phyloP scores from a whole-genome alignment of 192 early-diverging fungal genomes.

The Rhizophagus prolifer region DNA sequence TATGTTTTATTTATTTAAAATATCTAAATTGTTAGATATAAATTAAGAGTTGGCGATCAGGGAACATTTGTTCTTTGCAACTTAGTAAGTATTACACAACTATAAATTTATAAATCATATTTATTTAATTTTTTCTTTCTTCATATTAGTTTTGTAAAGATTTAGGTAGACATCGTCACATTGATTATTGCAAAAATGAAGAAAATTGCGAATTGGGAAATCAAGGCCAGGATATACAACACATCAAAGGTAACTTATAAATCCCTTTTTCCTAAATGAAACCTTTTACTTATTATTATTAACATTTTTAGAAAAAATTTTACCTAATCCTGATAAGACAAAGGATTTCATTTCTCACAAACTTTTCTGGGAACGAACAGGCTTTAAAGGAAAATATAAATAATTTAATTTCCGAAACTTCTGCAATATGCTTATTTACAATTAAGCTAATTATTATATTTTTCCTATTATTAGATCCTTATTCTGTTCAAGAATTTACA shows the following conservation, averaged over 20 bases:
- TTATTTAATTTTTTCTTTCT: not conserved
- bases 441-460: not conserved
- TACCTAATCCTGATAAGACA: constrained; percentile 1
- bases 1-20: not conserved
- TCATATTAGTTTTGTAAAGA: constrained; percentile 5
- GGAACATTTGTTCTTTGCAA: constrained; percentile 25
- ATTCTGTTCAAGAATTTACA: constrained; percentile 7
- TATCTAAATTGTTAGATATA: not conserved
- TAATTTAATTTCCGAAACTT: too few relatives aligned
- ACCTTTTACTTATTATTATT: not conserved
- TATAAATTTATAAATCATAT: not conserved
- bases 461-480: constrained; percentile 14
- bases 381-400: constrained; percentile 10
- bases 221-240: not conserved
- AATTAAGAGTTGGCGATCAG: constrained; percentile 8
- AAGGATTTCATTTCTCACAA: constrained; percentile 30
- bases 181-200: constrained; percentile 28
- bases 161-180: constrained; percentile 27
- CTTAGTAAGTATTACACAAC: not conserved
- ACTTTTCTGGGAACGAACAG: constrained; percentile 26
- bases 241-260: constrained; percentile 10
- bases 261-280: too few relatives aligned
- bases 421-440: not conserved
- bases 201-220: constrained; percentile 4
- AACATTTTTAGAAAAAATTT: not conserved